phyloP scores from a whole-genome alignment of 768 basidiomycete genomes.

The Termitomyces bulborhizus region DNA sequence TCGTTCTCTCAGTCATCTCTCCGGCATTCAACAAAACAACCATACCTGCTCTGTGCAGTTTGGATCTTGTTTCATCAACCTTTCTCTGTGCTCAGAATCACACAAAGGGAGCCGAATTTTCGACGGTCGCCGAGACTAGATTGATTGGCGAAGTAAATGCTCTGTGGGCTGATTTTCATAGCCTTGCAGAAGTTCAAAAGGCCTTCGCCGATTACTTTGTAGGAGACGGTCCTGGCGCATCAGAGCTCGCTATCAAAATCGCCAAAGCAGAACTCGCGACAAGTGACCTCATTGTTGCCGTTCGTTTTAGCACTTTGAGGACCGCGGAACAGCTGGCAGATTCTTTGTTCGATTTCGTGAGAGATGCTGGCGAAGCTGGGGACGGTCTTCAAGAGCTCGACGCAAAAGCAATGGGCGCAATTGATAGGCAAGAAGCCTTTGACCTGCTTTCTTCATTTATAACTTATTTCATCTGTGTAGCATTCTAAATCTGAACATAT shows the following conservation, averaged over 20 bases:
- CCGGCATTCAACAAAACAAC: background rate
- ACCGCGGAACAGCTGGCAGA: constrained; percentile 36
- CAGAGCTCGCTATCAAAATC: constrained; percentile 41
- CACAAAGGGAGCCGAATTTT: background rate
- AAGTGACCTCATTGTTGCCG: constrained; percentile 40
- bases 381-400: constrained; percentile 39
- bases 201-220: constrained; percentile 38
- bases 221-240: constrained; percentile 33
- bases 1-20: background rate
- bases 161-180: constrained; percentile 31
- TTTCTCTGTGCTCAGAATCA: background rate
- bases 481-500: constrained; percentile 43
- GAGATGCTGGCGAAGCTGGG: constrained; percentile 35
- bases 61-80: background rate
- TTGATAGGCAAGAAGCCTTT: constrained; percentile 35
- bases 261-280: constrained; percentile 51
- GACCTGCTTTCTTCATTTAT: background rate
- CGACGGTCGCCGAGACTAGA: background rate
- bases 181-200: constrained; percentile 34
- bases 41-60: background rate
- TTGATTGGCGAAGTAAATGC: background rate
- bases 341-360: constrained; percentile 31
- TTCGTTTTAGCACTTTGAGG: constrained; percentile 38
- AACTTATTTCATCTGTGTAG: constrained; percentile 17
- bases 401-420: constrained; percentile 41